Conservation (phyloP, 176 grass and related monocot genomes). For the Eleusine coracana region DNA sequence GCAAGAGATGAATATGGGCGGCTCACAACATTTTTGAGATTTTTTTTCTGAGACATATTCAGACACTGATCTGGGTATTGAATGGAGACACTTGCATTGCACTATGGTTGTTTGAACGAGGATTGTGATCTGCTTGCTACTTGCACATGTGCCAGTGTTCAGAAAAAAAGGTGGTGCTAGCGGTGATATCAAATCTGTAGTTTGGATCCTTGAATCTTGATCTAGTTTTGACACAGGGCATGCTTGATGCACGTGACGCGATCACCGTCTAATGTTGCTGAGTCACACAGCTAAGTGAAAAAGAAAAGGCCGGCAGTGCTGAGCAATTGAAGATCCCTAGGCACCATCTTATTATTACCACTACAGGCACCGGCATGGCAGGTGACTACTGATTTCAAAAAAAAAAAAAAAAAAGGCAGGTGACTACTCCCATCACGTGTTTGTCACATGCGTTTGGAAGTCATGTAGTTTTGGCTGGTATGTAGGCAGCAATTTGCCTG, state of each 20-base stretch:
- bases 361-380: slow-evolving; percentile 2
- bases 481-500: slow-evolving; percentile 32
- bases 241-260: slow-evolving; percentile 47
- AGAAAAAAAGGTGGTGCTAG: background rate
- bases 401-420: background rate
- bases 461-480: slow-evolving; percentile 34
- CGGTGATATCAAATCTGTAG: slow-evolving; percentile 17
- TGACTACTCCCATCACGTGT: slow-evolving; percentile 47
- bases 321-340: slow-evolving; percentile 56
- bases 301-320: slow-evolving; percentile 7
- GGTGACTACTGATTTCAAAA: slow-evolving; percentile 5
- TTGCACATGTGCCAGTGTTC: slow-evolving; percentile 28
- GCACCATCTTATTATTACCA: slow-evolving; percentile 40
- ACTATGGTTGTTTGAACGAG: background rate
- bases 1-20: background rate
- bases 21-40: no score
- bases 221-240: slow-evolving; percentile 49
- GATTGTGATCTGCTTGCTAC: background rate
- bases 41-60: background rate
- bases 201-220: slow-evolving; percentile 58
- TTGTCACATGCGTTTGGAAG: slow-evolving; percentile 40
- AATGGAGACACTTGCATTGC: slow-evolving; percentile 23
- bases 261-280: slow-evolving; percentile 30
- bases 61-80: background rate
- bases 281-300: slow-evolving; percentile 41